Conservation (phyloP, 2,329 filamentous ascomycete species). For the Cordyceps farinosa region DNA sequence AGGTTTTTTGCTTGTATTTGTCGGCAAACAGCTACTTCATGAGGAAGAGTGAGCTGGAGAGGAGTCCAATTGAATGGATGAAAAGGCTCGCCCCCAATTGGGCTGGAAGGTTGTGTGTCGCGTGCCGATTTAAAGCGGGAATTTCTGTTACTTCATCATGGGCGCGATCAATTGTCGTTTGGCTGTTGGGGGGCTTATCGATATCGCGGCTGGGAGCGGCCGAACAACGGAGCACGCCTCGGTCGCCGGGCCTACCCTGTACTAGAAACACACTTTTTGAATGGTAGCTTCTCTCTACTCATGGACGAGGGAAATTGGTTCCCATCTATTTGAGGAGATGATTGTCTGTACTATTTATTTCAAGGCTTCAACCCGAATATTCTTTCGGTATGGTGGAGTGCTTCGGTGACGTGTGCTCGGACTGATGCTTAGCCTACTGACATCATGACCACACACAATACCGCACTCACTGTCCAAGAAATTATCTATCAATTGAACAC, state of each 20-base stretch:
- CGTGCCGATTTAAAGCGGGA: neutral
- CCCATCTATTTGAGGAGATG: neutral
- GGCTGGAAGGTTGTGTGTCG: neutral
- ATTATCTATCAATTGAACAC: too few relatives aligned
- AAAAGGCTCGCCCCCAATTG: too few relatives aligned
- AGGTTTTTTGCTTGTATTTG: too few relatives aligned
- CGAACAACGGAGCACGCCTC: slow-evolving; percentile 9
- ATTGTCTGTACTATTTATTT: too few relatives aligned
- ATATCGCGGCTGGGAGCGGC: slow-evolving; percentile 5
- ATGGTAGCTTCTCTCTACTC: neutral
- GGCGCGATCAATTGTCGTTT: neutral
- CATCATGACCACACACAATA: too few relatives aligned
- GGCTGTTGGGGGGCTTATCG: slow-evolving; percentile 12
- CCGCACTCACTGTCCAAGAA: too few relatives aligned
- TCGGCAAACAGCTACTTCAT: too few relatives aligned
- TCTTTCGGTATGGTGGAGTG: too few relatives aligned
- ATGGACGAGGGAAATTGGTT: neutral
- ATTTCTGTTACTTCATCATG: neutral
- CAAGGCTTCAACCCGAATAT: too few relatives aligned
- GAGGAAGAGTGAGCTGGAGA: neutral
- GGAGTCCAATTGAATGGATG: neutral
- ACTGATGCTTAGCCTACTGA: too few relatives aligned
- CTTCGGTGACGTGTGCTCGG: too few relatives aligned
- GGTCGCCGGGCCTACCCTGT: slow-evolving; percentile 10
- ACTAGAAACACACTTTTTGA: neutral